Percentiles rank a stretch among this genome's conserved stretches.
Evolutionary conservation across 805 yeast genomes (phyloP).

Genomic region (Brettanomyces bruxellensis): DNA sequence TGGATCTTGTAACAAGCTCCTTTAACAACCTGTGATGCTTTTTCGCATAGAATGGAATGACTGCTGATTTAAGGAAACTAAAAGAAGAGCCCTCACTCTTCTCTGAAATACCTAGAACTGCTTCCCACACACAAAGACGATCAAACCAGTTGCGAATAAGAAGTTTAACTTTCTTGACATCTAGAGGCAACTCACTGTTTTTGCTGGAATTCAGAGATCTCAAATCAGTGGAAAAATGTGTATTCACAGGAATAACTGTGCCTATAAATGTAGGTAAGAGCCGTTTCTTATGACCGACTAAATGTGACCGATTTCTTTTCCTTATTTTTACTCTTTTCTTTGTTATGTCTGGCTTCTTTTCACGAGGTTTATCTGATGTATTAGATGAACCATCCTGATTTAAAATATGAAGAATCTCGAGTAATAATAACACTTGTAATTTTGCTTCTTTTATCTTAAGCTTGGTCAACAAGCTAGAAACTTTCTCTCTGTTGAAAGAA

Average conservation of each 20-base stretch:
- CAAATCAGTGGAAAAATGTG: slow-evolving; percentile 21
- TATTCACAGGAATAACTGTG: slow-evolving; percentile 15
- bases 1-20: slow-evolving; percentile 18
- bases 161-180: neutral
- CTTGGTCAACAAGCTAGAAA: slow-evolving; percentile 1
- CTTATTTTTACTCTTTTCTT: neutral
- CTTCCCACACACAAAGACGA: slow-evolving; percentile 25
- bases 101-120: slow-evolving; percentile 18
- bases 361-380: neutral
- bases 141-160: slow-evolving; percentile 18
- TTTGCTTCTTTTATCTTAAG: slow-evolving; percentile 21
- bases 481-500: neutral
- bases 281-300: slow-evolving; percentile 24
- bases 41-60: slow-evolving; percentile 23
- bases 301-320: slow-evolving; percentile 2
- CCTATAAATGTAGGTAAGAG: slow-evolving; percentile 26
- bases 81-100: slow-evolving; percentile 20
- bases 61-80: slow-evolving; percentile 17
- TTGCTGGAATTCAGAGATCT: slow-evolving; percentile 2
- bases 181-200: neutral
- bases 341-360: neutral
- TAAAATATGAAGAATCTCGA: slow-evolving; percentile 19
- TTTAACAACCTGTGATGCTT: slow-evolving; percentile 17
- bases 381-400: neutral
- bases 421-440: slow-evolving; percentile 19